Percentiles rank a stretch among this genome's conserved stretches.
Evolutionary conservation across 352 stramenopile species (phyloP).

Genomic region (Phytopythium delawarense): DNA sequence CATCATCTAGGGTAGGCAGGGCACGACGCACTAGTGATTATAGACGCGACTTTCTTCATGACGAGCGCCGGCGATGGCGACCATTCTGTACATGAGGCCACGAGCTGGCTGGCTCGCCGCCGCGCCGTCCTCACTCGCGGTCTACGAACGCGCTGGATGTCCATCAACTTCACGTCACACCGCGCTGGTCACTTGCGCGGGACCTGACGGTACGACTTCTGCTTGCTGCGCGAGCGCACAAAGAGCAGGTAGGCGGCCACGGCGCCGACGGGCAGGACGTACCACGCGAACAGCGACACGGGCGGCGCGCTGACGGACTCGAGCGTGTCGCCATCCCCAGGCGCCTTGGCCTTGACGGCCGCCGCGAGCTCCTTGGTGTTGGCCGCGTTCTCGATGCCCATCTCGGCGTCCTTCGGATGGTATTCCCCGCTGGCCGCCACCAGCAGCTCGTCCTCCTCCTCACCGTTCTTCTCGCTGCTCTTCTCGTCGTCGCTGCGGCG

Average conservation of each 20-base stretch:
- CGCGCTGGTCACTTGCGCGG: constrained; percentile 17
- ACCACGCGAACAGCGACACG: constrained; percentile 78
- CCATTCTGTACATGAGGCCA: too few species aligned
- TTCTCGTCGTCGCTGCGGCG: constrained; percentile 17
- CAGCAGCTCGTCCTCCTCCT: constrained; percentile 9
- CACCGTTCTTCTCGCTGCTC: constrained; percentile 1
- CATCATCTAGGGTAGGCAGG: constrained; percentile 5
- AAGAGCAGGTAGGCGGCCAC: constrained; percentile 69
- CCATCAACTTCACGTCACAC: neutral
- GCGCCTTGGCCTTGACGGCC: constrained; percentile 28
- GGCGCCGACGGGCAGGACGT: constrained; percentile 62
- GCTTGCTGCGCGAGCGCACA: constrained; percentile 41
- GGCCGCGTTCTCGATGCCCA: constrained; percentile 58
- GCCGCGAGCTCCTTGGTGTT: constrained; percentile 47
- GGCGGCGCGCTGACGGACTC: constrained; percentile 43
- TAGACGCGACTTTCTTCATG: constrained; percentile 5
- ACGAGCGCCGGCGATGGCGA: neutral
- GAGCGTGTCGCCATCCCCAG: constrained; percentile 29
- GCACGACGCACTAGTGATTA: neutral
- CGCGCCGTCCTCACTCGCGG: neutral
- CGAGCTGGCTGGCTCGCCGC: too few species aligned
- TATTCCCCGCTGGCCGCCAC: constrained; percentile 35
- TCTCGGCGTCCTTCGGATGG: constrained; percentile 61
- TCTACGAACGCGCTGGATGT: neutral
- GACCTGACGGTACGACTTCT: constrained; percentile 32